Percentiles rank a stretch among this genome's conserved stretches.
phyloP scores from a whole-genome alignment of 176 grass and related monocot species.

The Oryza brachyantha region DNA sequence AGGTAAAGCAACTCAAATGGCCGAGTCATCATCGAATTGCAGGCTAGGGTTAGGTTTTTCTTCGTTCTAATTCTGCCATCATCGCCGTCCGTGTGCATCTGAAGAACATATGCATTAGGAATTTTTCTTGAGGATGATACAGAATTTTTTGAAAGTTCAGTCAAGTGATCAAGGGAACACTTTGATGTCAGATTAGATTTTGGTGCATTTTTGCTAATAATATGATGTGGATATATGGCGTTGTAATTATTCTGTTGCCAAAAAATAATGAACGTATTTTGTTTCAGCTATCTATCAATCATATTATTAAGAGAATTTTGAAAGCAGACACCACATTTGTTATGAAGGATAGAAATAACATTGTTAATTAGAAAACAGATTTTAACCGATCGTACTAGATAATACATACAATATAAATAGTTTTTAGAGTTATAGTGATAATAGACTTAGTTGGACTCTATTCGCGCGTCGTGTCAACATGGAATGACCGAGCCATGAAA shows the following conservation, averaged over 20 bases:
- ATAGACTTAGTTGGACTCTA: too few relatives aligned
- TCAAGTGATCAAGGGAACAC: not conserved
- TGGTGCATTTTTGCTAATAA: not conserved
- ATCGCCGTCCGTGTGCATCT: not conserved
- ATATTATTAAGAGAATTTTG: too few relatives aligned
- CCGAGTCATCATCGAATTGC: constrained; percentile 49
- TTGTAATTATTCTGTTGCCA: not conserved
- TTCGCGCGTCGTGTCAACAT: too few relatives aligned
- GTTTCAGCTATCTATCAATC: too few relatives aligned
- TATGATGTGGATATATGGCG: not conserved
- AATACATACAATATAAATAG: too few relatives aligned
- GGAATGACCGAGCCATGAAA: too few relatives aligned
- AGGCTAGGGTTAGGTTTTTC: constrained; percentile 52
- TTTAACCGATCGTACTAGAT: too few relatives aligned
- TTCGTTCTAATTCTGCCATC: constrained; percentile 3
- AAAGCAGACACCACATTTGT: too few relatives aligned
- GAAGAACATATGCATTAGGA: not conserved
- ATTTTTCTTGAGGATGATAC: not conserved
- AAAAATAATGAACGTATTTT: not conserved
- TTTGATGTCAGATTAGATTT: not conserved
- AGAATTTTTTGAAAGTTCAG: not conserved
- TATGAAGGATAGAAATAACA: too few relatives aligned
- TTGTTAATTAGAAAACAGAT: too few relatives aligned
- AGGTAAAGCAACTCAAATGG: not conserved
- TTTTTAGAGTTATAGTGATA: too few relatives aligned